Base-by-base conservation (phyloP, 805 yeast genomes). In the Starmerella etchellsii region DNA sequence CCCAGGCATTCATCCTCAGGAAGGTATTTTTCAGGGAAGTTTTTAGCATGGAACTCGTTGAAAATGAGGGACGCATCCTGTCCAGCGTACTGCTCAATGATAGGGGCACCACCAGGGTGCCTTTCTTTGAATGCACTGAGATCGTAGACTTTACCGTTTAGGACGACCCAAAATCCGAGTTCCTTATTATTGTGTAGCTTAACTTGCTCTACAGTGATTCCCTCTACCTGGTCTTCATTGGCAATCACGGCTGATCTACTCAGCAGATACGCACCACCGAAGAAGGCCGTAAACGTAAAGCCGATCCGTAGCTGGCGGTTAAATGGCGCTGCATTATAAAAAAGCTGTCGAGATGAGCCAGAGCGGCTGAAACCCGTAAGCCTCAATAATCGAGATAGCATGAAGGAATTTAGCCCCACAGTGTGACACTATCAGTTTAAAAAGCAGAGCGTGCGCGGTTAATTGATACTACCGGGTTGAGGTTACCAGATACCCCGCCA, bases 21-120 rank as follows among this genome's bases (percentile, higher is more conserved):
- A 28, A 80, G 62, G 54, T 65, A 73, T 52, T 74, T 74, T 32
- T 72, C 76, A 38, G 88, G 67, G 9, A 83, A 77, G 53, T 85
- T 95, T 15, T 78, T 71, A 0, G 97, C 88, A 59, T 88, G 98
- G 43, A 88, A 69, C 14, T 94, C 94, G 46, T 79, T 83, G 57
- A 84, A 88, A 9, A 81, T 73, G 50, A 78, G 76, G 9, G 91
- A 78, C 11, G 88, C 93, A 52, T 81, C 83, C 46, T 69, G 73
- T 16, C 91, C 91, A 14, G 70, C 70, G 37, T 59, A 74, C 54
- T 70, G 70, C 43, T 72, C 59, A 28, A 75, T 69, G 42, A 74
- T 69, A 10, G 61, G 67, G 19, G 68, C 54, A 2, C 81, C 81
- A 24, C 81, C 81, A 13, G 81, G 81, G 49, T 75, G 81, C 37